These are phyloP conservation scores for Aschersonia sp. DNA, from an alignment of 2,329 filamentous ascomycete genomes.

Conservation along the genomic window DNA sequence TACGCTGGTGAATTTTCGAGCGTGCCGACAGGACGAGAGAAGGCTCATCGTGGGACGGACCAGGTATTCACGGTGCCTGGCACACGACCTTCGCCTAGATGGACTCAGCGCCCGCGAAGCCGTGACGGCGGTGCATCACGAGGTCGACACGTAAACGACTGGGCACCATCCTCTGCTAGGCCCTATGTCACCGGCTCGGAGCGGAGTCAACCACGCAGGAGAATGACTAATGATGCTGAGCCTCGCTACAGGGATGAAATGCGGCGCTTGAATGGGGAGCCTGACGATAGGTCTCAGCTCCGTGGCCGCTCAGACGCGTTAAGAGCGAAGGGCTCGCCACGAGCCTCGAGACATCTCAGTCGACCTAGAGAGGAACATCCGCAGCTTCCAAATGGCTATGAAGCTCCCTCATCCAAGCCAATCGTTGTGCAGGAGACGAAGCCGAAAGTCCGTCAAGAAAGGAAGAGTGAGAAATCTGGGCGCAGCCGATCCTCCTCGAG, in stretches of 20 bases:
- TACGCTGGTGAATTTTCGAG: constrained; percentile 28
- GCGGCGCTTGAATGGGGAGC: constrained; percentile 8
- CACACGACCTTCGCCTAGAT: constrained; percentile 15
- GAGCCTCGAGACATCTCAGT: constrained; percentile 13
- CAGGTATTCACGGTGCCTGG: constrained; percentile 16
- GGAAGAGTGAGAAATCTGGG: constrained; percentile 5
- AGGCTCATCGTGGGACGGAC: constrained; percentile 20
- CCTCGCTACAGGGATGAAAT: constrained; percentile 12
- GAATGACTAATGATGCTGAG: constrained; percentile 18
- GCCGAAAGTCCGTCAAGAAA: constrained; percentile 7
- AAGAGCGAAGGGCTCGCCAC: constrained; percentile 6
- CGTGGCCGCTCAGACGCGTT: constrained; percentile 12
- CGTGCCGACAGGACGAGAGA: constrained; percentile 25
- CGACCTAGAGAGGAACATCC: constrained; percentile 25
- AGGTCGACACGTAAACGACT: constrained; percentile 10
- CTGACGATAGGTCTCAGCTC: constrained; percentile 16
- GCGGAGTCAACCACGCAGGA: constrained; percentile 11
- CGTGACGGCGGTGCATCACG: constrained; percentile 13
- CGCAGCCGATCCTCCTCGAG: constrained; percentile 18
- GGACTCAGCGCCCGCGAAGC: constrained; percentile 12
- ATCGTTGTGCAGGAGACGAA: constrained; percentile 19
- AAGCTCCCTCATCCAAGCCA: constrained; percentile 18
- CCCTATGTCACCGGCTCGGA: constrained; percentile 14
- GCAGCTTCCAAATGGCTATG: constrained; percentile 13
- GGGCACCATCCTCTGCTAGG: constrained; percentile 13